phyloP scores from a whole-genome alignment of 2,329 filamentous ascomycete species.

The Talaromyces marneffei region DNA sequence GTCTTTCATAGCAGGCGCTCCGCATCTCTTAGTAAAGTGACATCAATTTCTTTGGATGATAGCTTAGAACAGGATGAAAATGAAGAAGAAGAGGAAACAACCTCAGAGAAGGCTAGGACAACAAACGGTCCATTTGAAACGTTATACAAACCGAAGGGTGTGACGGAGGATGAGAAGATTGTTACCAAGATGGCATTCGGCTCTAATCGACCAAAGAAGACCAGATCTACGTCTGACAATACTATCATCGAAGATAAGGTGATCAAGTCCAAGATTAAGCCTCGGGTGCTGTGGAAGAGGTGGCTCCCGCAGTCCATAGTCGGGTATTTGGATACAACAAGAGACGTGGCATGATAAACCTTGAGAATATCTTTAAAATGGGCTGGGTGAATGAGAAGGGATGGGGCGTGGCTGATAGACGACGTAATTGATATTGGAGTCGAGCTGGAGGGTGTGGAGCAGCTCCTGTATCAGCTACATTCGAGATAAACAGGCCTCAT shows the following conservation, averaged over 20 bases:
- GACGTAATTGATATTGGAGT: slow-evolving; percentile 8
- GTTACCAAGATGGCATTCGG: slow-evolving; percentile 4
- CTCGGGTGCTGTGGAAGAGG: slow-evolving; percentile 12
- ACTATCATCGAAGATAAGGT: neutral
- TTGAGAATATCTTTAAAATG: neutral
- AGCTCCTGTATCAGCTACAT: neutral
- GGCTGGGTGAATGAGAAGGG: neutral
- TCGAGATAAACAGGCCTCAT: neutral
- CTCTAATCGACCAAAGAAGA: slow-evolving; percentile 7
- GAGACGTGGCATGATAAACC: neutral
- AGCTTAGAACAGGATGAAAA: slow-evolving; percentile 15
- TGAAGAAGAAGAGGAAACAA: neutral
- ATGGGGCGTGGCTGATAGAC: neutral
- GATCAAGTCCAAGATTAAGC: slow-evolving; percentile 5
- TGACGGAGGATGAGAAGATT: neutral
- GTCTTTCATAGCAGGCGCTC: slow-evolving; percentile 69
- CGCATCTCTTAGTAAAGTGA: slow-evolving; percentile 44
- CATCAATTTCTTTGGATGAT: slow-evolving; percentile 15
- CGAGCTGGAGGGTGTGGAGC: neutral
- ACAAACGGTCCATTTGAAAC: neutral
- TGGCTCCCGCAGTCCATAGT: slow-evolving; percentile 12
- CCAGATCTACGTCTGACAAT: neutral
- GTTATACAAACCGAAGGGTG: neutral
- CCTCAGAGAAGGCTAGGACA: neutral
- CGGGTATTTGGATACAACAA: slow-evolving; percentile 3